A percentile compares a stretch with the other conserved stretches of the same genome.
Evolutionary conservation across 2,329 filamentous ascomycete genomes (phyloP).

Genomic region (Fusarium subglutinans): DNA sequence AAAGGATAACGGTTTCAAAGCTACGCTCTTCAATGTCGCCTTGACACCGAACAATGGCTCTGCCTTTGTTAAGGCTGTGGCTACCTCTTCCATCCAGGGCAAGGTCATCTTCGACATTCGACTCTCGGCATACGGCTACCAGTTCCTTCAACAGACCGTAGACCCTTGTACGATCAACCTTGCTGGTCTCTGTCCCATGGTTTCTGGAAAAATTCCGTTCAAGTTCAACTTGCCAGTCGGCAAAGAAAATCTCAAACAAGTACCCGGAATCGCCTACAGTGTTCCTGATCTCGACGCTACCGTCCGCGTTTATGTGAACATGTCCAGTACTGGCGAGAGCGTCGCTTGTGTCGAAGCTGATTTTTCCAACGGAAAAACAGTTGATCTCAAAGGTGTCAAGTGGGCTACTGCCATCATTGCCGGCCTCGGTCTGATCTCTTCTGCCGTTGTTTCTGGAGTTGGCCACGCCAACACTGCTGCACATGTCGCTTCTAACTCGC

Average conservation of each 20-base stretch:
- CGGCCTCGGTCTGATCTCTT: constrained; percentile 82
- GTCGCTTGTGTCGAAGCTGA: constrained; percentile 89
- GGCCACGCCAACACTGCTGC: constrained; percentile 95
- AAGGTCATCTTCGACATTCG: constrained; percentile 81
- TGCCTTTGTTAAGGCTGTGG: constrained; percentile 78
- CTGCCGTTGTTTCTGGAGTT: constrained; percentile 87
- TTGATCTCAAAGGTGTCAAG: constrained; percentile 86
- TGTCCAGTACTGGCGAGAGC: constrained; percentile 66
- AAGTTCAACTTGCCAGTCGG: constrained; percentile 72
- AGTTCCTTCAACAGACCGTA: constrained; percentile 71
- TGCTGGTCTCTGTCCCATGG: constrained; percentile 89
- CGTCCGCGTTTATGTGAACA: constrained; percentile 83
- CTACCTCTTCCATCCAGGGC: constrained; percentile 83
- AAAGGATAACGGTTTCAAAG: constrained; percentile 84
- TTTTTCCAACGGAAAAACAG: constrained; percentile 91
- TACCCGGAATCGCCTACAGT: constrained; percentile 87
- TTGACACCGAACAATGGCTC: constrained; percentile 80
- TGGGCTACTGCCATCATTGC: constrained; percentile 91
- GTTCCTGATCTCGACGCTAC: constrained; percentile 92
- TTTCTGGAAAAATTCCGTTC: constrained; percentile 81
- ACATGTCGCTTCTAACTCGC: constrained; percentile 90
- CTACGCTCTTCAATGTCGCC: constrained; percentile 86
- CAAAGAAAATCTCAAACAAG: constrained; percentile 64
- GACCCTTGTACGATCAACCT: constrained; percentile 79
- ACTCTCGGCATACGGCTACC: constrained; percentile 84